Evolutionary conservation across 352 stramenopile species (phyloP), one percentile per base, ranked within the genome.

Genomic region (Albugo laibachii): DNA sequence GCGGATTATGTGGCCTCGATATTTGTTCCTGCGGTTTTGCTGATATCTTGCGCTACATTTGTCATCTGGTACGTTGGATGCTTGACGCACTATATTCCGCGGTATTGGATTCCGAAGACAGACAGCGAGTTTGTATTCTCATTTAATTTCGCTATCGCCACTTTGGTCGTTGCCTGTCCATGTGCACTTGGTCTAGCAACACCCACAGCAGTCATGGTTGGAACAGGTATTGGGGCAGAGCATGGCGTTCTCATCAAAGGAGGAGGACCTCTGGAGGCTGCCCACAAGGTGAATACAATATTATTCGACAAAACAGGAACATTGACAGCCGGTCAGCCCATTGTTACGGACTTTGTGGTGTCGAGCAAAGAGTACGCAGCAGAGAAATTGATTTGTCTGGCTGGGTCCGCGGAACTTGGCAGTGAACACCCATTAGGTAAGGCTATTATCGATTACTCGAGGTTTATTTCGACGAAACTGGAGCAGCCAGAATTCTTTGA

Each of bases 281-380:
- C 83, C 11, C 78, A 95, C 55, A 91, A 87, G 47, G 73, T 98
- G 37, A 83, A 94, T 49, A 87, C 83, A 35, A 89, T 99, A 47
- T 59, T 99, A 18, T 99, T 99, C 60, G 96, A 99, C 69, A 99
- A 99, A 70, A 99, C 96, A 0, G 96, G 96, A 2, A 99, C 95
- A n/a, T 58, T 99, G 12, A 98, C 93, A 0, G 71, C 85, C 14
- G 93, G 93, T 8, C 72, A 88, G 40, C 92, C 92, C 5, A 65
- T 75, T 8, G 81, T 96, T 41, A 85, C 72, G 36, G 66, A 93
- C 50, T 70, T 93, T 34, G 64, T 93, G 13, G 68, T 93, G 20
- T 59, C 86, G 43, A 83, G 48, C 42, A 85, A 75, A 53, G 75
- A 72, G 39, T 45, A 82, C 34, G 73, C 61, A 36, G 84, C 95